Evolutionary conservation across 2,329 filamentous ascomycete genomes (phyloP), one percentile per base, ranked within the genome.

Genomic region (Monosporascus sp.): DNA sequence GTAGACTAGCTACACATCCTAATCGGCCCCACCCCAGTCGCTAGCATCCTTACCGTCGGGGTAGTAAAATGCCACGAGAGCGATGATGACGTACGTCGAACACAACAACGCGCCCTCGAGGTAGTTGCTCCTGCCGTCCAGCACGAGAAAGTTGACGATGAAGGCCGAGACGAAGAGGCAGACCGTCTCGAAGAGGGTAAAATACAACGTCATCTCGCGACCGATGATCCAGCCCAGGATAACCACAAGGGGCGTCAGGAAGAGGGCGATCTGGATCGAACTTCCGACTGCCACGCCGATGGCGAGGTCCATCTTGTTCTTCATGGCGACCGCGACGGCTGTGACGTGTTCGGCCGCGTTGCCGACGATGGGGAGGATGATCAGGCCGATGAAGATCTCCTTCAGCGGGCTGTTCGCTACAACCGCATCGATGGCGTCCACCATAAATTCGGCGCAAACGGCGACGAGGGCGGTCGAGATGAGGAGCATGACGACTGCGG

Each of bases 151-250:
- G 71, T 93, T 94, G 70, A 93, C 89, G 57, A 95, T 90, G 58
- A 95, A 85, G 7, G 90, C 85, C 49, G 84, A 88, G 49, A 93
- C 83, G 70, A 95, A 95, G 63, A 95, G 81, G 52, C 87, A 89
- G 22, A 94, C 88, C 0, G 90, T 95, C 78, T 95, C 90, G 70
- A 95, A 96, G 48, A 90, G 79, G 55, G 90, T 90, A 70, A 95
- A 95, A 74, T 93, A 91, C 36, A 95, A 78, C 27, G 86, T 81
- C 84, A 89, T 88, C n/a, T 84, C 76, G 54, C 80, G 80, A 55
- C 77, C 71, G 68, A 88, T 79, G 55, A 78, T 79, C 86, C 86
- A 89, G n/a, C 85, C 86, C 20, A 89, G 73, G 24, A 89, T 82
- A 34, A 89, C 85, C 34, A 88, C 78, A 18, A 89, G 72, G 0